Evolutionary conservation across 192 early-diverging fungal genomes (phyloP), one percentile per base, ranked within the genome.

Genomic region (Tieghemiomyces parasiticus): DNA sequence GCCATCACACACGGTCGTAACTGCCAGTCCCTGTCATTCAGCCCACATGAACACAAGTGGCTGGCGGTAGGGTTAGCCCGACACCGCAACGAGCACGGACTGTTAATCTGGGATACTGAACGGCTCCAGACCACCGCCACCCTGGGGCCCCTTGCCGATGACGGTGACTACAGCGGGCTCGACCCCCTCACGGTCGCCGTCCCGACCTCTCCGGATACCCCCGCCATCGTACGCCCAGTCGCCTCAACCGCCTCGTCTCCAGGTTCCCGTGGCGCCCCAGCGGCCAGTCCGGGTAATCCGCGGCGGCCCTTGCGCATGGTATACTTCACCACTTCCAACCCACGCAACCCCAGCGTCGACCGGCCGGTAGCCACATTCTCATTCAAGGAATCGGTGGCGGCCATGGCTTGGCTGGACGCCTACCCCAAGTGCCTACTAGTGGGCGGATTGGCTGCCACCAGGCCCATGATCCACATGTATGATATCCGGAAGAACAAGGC

Each of bases 81-180:
- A 8, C 50, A 52, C 26, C 50, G 50, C 30, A 52, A 52, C 30
- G 50, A 52, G 30, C 50, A 52, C 50, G 50, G 50, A 2, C 50
- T 52, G 2, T 52, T 52, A 25, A 25, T 52, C 24, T 52, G 50
- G 50, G 50, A 52, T 28, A 52, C 30, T 13, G 50, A 52, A 28
- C 50, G 30, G 26, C 50, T 52, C 30, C 19, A 29, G 26, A 8
- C 50, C 22, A 2, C 50, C 30, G 26, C 8, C 38, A 10, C 38
- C 38, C 38, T n/a, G n/a, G n/a, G n/a, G n/a, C n/a, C n/a, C n/a
- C n/a, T n/a, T n/a, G n/a, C n/a, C n/a, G n/a, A n/a, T n/a, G n/a
- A n/a, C n/a, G n/a, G n/a, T n/a, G n/a, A n/a, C n/a, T n/a, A 47
- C 19, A 8, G 19, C 19, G 25, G 25, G 20, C 1, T 47, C 46